Conservation (phyloP, 2,329 filamentous ascomycete genomes). For the Drechslerella coelobrocha region DNA sequence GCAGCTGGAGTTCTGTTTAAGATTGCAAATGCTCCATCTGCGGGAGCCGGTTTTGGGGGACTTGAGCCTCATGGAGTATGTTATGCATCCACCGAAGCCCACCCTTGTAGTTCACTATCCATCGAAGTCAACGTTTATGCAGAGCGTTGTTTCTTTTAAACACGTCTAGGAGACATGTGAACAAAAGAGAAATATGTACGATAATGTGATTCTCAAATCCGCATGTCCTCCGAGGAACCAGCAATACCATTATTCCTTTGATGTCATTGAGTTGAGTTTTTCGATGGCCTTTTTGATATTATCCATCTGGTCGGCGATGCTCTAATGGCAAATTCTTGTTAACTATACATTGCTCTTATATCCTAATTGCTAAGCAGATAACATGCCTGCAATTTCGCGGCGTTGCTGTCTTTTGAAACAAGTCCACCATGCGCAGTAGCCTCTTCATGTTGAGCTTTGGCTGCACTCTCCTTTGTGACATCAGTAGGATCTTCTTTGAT, state of each 20-base stretch:
- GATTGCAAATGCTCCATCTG: background rate
- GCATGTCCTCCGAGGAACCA: no score
- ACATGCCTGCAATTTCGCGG: slow-evolving; percentile 25
- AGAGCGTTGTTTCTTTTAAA: no score
- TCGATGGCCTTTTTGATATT: slow-evolving; percentile 11
- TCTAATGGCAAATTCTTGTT: slow-evolving; percentile 3
- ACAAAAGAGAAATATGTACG: no score
- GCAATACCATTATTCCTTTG: background rate
- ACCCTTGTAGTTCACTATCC: no score
- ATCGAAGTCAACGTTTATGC: no score
- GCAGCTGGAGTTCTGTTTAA: background rate
- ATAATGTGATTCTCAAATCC: no score
- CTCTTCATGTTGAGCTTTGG: slow-evolving; percentile 34
- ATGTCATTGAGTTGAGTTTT: background rate
- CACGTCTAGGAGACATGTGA: no score
- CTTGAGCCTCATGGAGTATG: no score
- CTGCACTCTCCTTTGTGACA: slow-evolving; percentile 22
- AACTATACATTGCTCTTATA: background rate
- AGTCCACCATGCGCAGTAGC: slow-evolving; percentile 19
- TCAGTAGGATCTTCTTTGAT: slow-evolving; percentile 12
- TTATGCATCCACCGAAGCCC: no score
- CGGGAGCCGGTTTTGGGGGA: no score
- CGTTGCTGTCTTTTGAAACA: slow-evolving; percentile 27
- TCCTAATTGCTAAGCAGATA: no score
- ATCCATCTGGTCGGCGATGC: slow-evolving; percentile 24